Conservation (phyloP, 208 protist genomes). For the Acanthamoeba lenticulata region DNA sequence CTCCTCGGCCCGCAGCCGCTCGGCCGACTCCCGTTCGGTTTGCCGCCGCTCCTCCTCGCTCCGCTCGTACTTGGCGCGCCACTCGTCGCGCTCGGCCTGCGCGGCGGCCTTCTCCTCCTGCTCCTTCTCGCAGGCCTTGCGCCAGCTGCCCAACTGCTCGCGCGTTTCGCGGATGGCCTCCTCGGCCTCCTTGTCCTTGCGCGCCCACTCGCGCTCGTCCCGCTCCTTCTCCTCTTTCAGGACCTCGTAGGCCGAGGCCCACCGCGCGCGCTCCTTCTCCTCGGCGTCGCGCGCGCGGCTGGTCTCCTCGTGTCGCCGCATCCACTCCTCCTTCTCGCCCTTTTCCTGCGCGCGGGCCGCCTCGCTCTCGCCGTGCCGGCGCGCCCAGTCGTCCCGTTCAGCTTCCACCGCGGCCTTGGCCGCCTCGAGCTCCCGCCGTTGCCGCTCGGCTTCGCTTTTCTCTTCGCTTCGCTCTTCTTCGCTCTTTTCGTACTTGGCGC, state of each 20-base stretch:
- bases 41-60: background rate
- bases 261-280: background rate
- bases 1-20: background rate
- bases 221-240: constrained; percentile 23
- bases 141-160: constrained; percentile 26
- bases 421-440: background rate
- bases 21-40: background rate
- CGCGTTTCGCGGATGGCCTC: background rate
- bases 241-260: constrained; percentile 4
- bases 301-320: background rate
- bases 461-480: constrained; percentile 48
- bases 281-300: background rate
- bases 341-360: background rate
- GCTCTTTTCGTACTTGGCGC: constrained; percentile 30
- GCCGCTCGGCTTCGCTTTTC: background rate
- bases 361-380: background rate
- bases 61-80: background rate
- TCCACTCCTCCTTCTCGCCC: constrained; percentile 5
- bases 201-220: background rate
- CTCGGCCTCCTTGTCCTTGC: background rate
- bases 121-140: constrained; percentile 48
- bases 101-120: constrained; percentile 1
- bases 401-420: background rate
- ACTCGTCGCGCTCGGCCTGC: background rate
- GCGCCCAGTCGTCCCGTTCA: background rate